Percentiles rank a stretch among this genome's conserved stretches.
Evolutionary conservation across 805 yeast genomes (phyloP).

Genomic region (Barnettozyma botsteinii): DNA sequence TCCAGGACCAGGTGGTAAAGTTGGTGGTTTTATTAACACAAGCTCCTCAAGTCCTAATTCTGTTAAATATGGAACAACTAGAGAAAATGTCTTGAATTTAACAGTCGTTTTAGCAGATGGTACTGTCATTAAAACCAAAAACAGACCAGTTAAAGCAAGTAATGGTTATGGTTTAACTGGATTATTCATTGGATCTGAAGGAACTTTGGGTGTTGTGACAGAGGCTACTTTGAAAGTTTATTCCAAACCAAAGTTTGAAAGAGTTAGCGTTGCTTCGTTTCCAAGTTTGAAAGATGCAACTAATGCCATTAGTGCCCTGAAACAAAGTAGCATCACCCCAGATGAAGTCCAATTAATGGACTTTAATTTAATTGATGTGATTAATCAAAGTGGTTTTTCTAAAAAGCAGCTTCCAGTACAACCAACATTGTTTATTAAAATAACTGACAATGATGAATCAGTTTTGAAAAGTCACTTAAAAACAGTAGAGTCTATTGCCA

Average conservation of each 20-base stretch:
- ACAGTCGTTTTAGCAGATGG: conserved; percentile 82
- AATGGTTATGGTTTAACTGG: conserved; percentile 78
- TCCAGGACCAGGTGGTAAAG: conserved; percentile 74
- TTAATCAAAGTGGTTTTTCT: conserved; percentile 50
- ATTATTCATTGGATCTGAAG: conserved; percentile 69
- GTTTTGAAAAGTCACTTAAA: conserved; percentile 36
- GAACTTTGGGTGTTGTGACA: conserved; percentile 72
- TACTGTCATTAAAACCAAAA: conserved; percentile 64
- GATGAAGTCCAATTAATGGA: conserved; percentile 71
- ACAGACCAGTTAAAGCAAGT: conserved; percentile 68
- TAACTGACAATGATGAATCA: conserved; percentile 41
- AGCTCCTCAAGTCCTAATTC: conserved; percentile 80
- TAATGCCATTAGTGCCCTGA: conserved; percentile 51
- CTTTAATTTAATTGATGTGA: conserved; percentile 57
- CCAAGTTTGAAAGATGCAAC: conserved; percentile 68
- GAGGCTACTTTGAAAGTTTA: conserved; percentile 70
- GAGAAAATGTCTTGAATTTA: conserved; percentile 59
- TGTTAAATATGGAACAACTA: conserved; percentile 72
- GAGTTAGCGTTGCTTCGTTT: conserved; percentile 61
- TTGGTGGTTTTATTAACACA: conserved; percentile 76
- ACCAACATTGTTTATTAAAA: conserved; percentile 57
- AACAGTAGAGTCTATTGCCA: conserved; percentile 38
- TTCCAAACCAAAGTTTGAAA: conserved; percentile 55
- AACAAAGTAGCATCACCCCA: conserved; percentile 52
- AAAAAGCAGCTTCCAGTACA: conserved; percentile 35